A percentile compares a stretch with the other conserved stretches of the same genome.
These are phyloP conservation scores for Penicillium thymicola DNA, from an alignment of 2,329 filamentous ascomycete genomes.

Conservation along the genomic window DNA sequence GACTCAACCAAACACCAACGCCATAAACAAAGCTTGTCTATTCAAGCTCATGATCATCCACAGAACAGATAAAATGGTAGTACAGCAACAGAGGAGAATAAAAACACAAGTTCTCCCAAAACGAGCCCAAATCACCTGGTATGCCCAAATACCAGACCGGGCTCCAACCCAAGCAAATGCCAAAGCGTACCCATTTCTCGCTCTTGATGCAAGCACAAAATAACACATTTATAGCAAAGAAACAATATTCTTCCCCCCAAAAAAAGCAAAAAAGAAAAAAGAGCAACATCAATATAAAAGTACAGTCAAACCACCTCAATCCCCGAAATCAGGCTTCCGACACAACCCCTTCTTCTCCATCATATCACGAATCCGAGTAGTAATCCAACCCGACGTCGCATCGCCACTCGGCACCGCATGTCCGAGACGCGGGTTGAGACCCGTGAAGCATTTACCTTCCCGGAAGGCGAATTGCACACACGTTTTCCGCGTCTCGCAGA, in stretches of 20 bases:
- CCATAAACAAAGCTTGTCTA: neutral
- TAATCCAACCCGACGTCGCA: conserved; percentile 33
- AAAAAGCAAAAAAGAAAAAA: neutral
- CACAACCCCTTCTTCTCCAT: conserved; percentile 29
- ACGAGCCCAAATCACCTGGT: neutral
- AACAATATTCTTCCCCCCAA: too few species aligned
- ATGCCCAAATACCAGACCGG: neutral
- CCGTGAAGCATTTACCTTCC: conserved; percentile 30
- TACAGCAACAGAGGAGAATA: neutral
- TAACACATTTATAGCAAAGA: neutral
- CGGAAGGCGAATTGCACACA: conserved; percentile 36
- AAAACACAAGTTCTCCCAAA: neutral
- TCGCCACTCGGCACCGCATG: conserved; percentile 13
- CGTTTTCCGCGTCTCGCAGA: conserved; percentile 25
- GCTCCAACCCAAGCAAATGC: neutral
- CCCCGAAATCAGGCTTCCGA: conserved; percentile 27
- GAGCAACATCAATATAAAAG: neutral
- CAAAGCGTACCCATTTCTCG: neutral
- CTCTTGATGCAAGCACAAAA: neutral
- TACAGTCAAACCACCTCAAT: neutral
- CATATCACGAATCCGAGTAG: conserved; percentile 29
- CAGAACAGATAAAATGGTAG: neutral
- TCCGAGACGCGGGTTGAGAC: conserved; percentile 32
- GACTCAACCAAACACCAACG: conserved; percentile 1
- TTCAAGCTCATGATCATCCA: neutral